Evolutionary conservation across 139 green algal species (phyloP).

Genomic region (Micractinium conductrix): DNA sequence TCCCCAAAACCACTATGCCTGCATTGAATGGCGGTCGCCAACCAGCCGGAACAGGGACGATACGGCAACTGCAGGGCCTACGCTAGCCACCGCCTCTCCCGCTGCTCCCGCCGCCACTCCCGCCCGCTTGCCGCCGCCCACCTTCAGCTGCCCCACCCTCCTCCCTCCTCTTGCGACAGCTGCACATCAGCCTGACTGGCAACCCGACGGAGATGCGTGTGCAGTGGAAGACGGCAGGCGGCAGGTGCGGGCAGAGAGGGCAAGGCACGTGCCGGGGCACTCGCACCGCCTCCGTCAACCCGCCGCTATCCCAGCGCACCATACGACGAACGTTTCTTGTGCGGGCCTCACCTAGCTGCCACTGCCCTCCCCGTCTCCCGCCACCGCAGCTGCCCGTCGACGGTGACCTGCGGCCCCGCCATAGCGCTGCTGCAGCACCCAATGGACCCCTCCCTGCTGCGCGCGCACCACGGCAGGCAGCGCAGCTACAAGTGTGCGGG

Average conservation of each 20-base stretch:
- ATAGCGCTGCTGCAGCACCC: conserved; percentile 15
- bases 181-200: conserved; percentile 58
- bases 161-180: conserved; percentile 28
- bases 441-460: background rate
- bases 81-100: too few relatives aligned
- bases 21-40: background rate
- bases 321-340: background rate
- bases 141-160: background rate
- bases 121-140: background rate
- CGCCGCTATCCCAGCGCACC: background rate
- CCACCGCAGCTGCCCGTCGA: background rate
- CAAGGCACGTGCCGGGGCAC: background rate
- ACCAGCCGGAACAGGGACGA: background rate
- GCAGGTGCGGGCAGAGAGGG: conserved; percentile 25
- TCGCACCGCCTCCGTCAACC: background rate
- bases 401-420: conserved; percentile 36
- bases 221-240: conserved; percentile 59
- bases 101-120: too few relatives aligned
- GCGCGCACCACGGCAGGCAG: background rate
- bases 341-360: background rate
- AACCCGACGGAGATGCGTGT: conserved; percentile 61
- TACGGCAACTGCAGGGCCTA: too few relatives aligned
- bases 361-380: background rate
- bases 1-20: background rate
- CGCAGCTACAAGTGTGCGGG: too few relatives aligned